phyloP scores from a whole-genome alignment of 371 early-diverging fungal species.

The Funneliformis caledonium region DNA sequence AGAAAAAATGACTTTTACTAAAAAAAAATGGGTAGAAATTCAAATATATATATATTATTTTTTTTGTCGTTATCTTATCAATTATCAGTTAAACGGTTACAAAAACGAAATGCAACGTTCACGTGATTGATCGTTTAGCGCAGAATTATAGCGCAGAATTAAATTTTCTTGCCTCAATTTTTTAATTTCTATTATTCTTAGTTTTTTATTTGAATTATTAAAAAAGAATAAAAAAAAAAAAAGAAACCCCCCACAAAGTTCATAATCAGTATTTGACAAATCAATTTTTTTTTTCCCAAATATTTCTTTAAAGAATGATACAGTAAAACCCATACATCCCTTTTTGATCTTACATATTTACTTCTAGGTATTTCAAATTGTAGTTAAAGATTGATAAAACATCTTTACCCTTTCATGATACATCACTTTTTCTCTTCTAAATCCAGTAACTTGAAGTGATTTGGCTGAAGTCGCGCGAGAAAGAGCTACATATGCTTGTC shows the following conservation, averaged over 20 bases:
- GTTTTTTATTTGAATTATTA: too few species aligned
- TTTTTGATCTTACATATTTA: too few species aligned
- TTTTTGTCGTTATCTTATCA: not conserved
- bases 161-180: too few species aligned
- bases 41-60: not conserved
- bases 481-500: conserved; percentile 92
- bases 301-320: too few species aligned
- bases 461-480: conserved; percentile 73
- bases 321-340: too few species aligned
- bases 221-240: too few species aligned
- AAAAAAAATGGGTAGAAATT: not conserved
- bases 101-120: not conserved
- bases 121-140: not conserved
- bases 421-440: conserved; percentile 64
- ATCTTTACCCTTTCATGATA: conserved; percentile 71
- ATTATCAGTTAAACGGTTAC: too few species aligned
- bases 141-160: too few species aligned
- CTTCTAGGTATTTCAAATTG: not conserved
- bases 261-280: too few species aligned
- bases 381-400: conserved; percentile 54
- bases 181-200: too few species aligned
- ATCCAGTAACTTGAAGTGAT: conserved; percentile 76
- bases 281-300: too few species aligned
- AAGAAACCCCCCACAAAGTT: too few species aligned
- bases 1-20: not conserved